Evolutionary conservation across 345 rosid species (phyloP).

Genomic region (Linum usitatissimum): DNA sequence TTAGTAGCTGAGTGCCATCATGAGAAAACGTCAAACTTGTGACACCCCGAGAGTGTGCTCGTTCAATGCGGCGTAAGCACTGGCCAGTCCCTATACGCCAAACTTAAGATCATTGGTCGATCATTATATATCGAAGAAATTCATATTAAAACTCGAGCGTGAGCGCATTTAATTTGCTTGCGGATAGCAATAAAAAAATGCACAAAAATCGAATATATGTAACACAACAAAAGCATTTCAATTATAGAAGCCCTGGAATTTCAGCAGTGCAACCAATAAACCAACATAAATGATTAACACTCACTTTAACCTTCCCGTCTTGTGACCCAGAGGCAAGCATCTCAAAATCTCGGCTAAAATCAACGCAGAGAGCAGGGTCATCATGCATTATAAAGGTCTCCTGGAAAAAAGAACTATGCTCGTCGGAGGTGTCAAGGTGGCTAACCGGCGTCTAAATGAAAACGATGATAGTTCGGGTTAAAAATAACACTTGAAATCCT

Average conservation of each 20-base stretch:
- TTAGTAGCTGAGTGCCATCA: constrained; percentile 90
- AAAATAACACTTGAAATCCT: no score
- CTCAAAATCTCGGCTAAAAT: constrained; percentile 96
- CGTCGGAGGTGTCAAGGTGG: no score
- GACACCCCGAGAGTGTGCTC: constrained; percentile 90
- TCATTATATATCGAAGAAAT: neutral
- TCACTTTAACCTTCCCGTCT: constrained; percentile 94
- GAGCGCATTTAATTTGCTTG: neutral
- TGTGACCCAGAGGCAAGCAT: constrained; percentile 91
- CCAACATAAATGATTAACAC: constrained; percentile 13
- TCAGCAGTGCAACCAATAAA: neutral
- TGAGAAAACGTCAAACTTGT: constrained; percentile 88
- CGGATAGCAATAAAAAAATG: neutral
- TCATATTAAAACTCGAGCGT: neutral
- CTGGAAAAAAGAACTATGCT: constrained; percentile 31
- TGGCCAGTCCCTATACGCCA: constrained; percentile 94
- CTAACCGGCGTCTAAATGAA: no score
- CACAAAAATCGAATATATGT: neutral
- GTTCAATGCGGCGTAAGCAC: constrained; percentile 86
- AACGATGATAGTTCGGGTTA: no score
- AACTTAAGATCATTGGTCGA: constrained; percentile 38
- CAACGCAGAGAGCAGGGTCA: constrained; percentile 88
- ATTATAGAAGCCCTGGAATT: neutral
- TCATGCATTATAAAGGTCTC: constrained; percentile 99
- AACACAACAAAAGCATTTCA: neutral